A percentile compares a stretch with the other conserved stretches of the same genome.
Evolutionary conservation across 2,329 filamentous ascomycete species (phyloP).

Genomic region (Escovopsis sp.): DNA sequence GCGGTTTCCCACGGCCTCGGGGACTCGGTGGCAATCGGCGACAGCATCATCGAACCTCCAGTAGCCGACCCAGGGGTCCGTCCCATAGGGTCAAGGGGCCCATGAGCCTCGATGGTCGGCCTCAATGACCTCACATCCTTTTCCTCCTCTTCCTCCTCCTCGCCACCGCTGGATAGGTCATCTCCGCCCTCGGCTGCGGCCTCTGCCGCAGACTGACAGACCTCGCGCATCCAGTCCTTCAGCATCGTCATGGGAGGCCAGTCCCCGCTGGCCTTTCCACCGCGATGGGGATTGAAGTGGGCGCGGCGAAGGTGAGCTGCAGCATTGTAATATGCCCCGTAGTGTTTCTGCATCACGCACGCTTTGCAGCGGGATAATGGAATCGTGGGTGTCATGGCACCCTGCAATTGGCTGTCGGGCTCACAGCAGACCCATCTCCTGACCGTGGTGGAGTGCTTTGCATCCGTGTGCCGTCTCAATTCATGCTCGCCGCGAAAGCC

Average conservation of each 20-base stretch:
- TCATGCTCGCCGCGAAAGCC: slow-evolving; percentile 90
- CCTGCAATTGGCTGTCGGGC: slow-evolving; percentile 19
- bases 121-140: slow-evolving; percentile 8
- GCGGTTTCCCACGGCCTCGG: slow-evolving; percentile 1
- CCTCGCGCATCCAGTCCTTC: slow-evolving; percentile 47
- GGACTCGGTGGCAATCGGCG: slow-evolving; percentile 3
- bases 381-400: slow-evolving; percentile 27
- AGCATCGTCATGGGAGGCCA: slow-evolving; percentile 43
- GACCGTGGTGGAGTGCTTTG: slow-evolving; percentile 39
- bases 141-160: slow-evolving; percentile 25
- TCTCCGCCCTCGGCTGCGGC: slow-evolving; percentile 17
- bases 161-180: slow-evolving; percentile 32
- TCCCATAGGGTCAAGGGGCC: not conserved
- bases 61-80: not conserved
- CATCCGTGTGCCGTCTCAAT: slow-evolving; percentile 51
- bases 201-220: slow-evolving; percentile 35
- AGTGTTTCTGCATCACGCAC: slow-evolving; percentile 40
- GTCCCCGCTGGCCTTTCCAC: slow-evolving; percentile 42
- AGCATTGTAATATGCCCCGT: slow-evolving; percentile 45
- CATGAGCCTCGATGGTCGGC: slow-evolving; percentile 1
- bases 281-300: slow-evolving; percentile 41
- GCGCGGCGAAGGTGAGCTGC: slow-evolving; percentile 42
- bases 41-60: slow-evolving; percentile 3
- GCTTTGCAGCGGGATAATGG: slow-evolving; percentile 41
- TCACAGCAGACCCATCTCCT: slow-evolving; percentile 43